Conservation (phyloP, 192 early-diverging fungal species). For the Podila clonocystis region DNA sequence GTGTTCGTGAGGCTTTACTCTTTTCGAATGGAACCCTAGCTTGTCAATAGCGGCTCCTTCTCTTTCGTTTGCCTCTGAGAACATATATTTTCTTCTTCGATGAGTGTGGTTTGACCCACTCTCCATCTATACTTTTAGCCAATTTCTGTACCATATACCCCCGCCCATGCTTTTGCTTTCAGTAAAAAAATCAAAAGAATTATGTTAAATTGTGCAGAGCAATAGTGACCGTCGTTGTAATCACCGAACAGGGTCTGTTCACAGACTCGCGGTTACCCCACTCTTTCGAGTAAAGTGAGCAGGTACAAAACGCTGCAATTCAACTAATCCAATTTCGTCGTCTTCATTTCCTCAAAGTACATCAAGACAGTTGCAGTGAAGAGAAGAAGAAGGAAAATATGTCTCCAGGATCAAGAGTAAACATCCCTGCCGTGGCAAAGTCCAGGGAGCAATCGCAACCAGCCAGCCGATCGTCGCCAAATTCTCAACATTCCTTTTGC, state of each 20-base stretch:
- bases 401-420: slow-evolving; percentile 11
- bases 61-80: no score
- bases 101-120: no score
- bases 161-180: not conserved
- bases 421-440: slow-evolving; percentile 20
- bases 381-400: no score
- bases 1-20: not conserved
- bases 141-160: slow-evolving; percentile 13
- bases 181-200: not conserved
- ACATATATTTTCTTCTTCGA: no score
- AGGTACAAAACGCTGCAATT: no score
- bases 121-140: slow-evolving; percentile 24
- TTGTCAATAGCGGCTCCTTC: no score
- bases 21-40: not conserved
- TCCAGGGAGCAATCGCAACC: slow-evolving; percentile 11
- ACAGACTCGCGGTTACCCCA: no score
- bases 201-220: not conserved
- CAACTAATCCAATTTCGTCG: no score
- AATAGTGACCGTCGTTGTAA: not conserved
- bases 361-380: no score
- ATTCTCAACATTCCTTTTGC: slow-evolving; percentile 44
- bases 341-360: no score
- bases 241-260: not conserved
- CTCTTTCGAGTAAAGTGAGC: no score
- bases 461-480: slow-evolving; percentile 6